Evolutionary conservation across 768 basidiomycete genomes (phyloP).

Genomic region (Russula griseocarnosa): DNA sequence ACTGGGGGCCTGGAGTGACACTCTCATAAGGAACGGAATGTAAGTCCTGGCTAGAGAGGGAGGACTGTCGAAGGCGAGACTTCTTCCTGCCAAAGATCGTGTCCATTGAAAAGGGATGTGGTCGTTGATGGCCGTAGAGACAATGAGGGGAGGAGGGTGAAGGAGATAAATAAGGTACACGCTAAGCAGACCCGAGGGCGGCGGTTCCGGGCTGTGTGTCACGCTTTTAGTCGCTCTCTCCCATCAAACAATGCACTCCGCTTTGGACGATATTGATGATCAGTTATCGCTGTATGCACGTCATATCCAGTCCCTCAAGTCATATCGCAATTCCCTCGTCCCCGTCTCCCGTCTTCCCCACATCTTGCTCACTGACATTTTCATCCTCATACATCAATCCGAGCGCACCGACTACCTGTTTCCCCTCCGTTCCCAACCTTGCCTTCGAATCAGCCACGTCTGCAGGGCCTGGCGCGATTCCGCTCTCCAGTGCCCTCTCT

Average conservation of each 20-base stretch:
- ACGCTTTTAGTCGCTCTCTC: neutral
- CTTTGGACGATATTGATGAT: conserved; percentile 8
- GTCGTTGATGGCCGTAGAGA: neutral
- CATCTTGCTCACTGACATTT: conserved; percentile 21
- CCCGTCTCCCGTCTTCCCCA: conserved; percentile 25
- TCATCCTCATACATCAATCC: conserved; percentile 15
- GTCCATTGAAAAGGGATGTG: conserved; percentile 46
- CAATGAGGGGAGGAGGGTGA: too few relatives aligned
- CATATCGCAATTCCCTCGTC: conserved; percentile 15
- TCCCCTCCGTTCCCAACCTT: neutral
- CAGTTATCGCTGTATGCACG: neutral
- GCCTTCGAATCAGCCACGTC: conserved; percentile 23
- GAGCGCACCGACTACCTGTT: neutral
- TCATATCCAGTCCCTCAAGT: neutral
- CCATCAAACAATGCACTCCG: neutral
- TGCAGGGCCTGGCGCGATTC: conserved; percentile 26
- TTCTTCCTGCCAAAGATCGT: conserved; percentile 60
- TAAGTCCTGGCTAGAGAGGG: conserved; percentile 57
- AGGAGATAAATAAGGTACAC: neutral
- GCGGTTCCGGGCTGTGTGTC: neutral
- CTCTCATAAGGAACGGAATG: conserved; percentile 71
- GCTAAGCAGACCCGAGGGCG: neutral
- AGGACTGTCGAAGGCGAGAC: conserved; percentile 55
- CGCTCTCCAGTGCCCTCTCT: conserved; percentile 21
- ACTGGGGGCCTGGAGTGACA: conserved; percentile 55